phyloP scores from a whole-genome alignment of 129 eudicot genomes.

The Heracleum sosnowskyi region DNA sequence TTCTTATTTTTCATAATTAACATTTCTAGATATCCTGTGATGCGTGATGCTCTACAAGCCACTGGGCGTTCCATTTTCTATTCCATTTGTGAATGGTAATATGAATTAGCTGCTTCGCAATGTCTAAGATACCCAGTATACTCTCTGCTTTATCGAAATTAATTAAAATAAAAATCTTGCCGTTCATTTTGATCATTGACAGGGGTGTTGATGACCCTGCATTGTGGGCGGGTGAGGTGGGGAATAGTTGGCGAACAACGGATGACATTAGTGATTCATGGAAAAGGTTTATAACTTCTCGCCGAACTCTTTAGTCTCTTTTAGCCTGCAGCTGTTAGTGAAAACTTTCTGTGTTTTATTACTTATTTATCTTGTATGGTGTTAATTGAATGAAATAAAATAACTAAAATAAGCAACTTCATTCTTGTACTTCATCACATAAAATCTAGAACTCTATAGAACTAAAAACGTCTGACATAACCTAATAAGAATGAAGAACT shows the following conservation, averaged over 20 bases:
- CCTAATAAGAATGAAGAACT: too few species aligned
- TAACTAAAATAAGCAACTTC: background rate
- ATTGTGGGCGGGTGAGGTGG: constrained; percentile 78
- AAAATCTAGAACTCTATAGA: too few species aligned
- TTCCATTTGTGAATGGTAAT: constrained; percentile 93
- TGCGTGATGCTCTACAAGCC: constrained; percentile 85
- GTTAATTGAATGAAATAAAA: too few species aligned
- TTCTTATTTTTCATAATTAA: background rate
- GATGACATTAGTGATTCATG: constrained; percentile 87
- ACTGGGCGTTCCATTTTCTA: constrained; percentile 84
- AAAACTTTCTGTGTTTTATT: background rate
- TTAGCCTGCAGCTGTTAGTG: background rate
- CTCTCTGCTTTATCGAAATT: background rate
- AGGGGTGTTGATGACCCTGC: constrained; percentile 99
- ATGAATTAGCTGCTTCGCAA: background rate
- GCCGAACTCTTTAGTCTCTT: background rate
- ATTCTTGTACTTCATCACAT: too few species aligned
- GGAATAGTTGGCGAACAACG: constrained; percentile 98
- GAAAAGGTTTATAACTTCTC: constrained; percentile 57
- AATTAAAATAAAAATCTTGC: background rate
- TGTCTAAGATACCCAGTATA: background rate
- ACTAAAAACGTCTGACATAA: background rate
- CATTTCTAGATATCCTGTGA: constrained; percentile 77
- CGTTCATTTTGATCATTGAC: constrained; percentile 14
- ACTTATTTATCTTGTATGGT: background rate